Evolutionary conservation across 78 protist species (phyloP), one percentile per base, ranked within the genome.

Genomic region (Dictyostelium firmibasis): DNA sequence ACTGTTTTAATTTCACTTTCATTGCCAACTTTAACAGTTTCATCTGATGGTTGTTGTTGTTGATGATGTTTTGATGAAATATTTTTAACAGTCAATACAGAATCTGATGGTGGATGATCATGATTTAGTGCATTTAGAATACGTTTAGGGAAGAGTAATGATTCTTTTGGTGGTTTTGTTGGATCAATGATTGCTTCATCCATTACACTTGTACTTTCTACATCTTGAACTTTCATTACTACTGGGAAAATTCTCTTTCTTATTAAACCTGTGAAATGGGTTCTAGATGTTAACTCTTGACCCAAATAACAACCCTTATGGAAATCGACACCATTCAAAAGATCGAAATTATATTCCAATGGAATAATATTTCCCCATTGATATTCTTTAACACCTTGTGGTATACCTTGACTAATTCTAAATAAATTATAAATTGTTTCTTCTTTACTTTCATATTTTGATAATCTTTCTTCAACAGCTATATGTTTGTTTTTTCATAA

Each of bases 261-360:
- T 36, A 93, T 57, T 50, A 96, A 83, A 27, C 97, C 97, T 11
- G 86, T 84, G 77, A 47, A 83, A 41, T 97, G 97, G 4, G 97
- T 96, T 67, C 98, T 81, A 1, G 94, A 85, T 5, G 96, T 96
- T 10, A 96, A 88, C 35, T 97, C 98, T 43, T 97, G 98, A 16
- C 98, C 98, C 29, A 97, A 57, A 91, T 97, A 97, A 81, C 98
- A 97, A n/a, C 98, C 98, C 64, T 97, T 97, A 50, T 75, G 70
- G 41, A 96, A 97, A 31, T 85, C 75, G 20, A 97, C 92, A 60
- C 95, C 98, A 84, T 69, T 47, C 70, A 96, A 87, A 6, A 88
- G 31, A 50, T 97, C 97, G 16, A 97, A 83, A 60, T 96, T 96
- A 38, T 81, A 64, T 50, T 97, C 98, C 41, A 96, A 70, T 50